Evolutionary conservation across 2,329 filamentous ascomycete genomes (phyloP).

Genomic region (Diatrype stigma): DNA sequence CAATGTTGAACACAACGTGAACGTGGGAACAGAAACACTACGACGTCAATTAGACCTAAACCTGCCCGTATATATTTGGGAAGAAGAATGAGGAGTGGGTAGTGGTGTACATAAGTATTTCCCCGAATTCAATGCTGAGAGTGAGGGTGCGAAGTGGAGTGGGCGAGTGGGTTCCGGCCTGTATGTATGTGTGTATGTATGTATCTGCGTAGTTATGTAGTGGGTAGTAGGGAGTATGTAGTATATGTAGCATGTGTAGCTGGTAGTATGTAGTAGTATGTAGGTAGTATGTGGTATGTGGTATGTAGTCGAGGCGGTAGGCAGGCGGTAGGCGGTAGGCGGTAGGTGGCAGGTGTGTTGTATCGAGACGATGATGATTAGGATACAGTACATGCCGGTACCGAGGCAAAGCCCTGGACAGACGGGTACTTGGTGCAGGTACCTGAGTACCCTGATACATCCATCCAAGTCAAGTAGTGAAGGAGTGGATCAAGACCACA

Average conservation of each 20-base stretch:
- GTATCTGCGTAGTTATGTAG: no score
- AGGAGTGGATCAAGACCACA: constrained; percentile 16
- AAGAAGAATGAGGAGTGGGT: constrained; percentile 24
- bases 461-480: background rate
- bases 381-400: no score
- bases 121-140: constrained; percentile 1
- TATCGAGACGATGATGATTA: no score
- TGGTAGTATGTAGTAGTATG: constrained; percentile 15
- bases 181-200: background rate
- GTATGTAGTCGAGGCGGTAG: no score
- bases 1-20: background rate
- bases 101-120: constrained; percentile 28
- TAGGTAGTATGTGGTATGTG: constrained; percentile 26
- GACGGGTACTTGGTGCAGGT: constrained; percentile 1
- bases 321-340: no score
- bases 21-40: background rate
- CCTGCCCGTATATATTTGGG: background rate
- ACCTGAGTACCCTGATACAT: background rate
- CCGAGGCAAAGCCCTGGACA: background rate
- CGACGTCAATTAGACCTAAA: background rate
- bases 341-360: no score
- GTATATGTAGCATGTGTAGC: no score
- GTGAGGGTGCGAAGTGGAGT: background rate
- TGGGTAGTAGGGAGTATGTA: no score
- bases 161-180: background rate